Evolutionary conservation across 805 yeast genomes (phyloP).

Genomic region (Kuraishia cidri): DNA sequence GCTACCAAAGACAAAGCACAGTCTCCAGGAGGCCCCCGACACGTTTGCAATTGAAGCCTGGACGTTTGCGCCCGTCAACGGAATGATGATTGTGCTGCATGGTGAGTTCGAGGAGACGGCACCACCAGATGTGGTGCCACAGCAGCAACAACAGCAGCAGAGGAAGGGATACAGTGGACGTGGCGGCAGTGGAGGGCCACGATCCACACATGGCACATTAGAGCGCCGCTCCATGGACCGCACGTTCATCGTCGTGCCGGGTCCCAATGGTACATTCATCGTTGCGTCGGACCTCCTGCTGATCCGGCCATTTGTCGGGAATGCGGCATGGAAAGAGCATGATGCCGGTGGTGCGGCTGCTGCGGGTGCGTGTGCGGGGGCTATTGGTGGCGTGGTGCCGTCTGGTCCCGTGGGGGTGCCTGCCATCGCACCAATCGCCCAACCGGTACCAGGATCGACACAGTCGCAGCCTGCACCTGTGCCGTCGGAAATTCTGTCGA

Average conservation of each 20-base stretch:
- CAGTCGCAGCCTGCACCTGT: conserved; percentile 14
- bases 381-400: too few species aligned
- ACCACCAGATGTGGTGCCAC: conserved; percentile 35
- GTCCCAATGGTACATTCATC: conserved; percentile 59
- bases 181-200: conserved; percentile 3
- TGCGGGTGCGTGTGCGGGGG: too few species aligned
- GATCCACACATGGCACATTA: conserved; percentile 20
- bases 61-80: conserved; percentile 62
- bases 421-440: conserved; percentile 1
- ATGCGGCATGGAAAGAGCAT: conserved; percentile 43
- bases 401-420: conserved; percentile 3
- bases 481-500: conserved; percentile 47
- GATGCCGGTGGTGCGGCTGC: background rate
- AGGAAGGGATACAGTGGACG: too few species aligned
- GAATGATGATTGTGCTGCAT: conserved; percentile 72
- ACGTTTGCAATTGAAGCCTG: conserved; percentile 72
- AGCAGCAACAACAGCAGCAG: too few species aligned
- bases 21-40: conserved; percentile 50
- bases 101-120: conserved; percentile 74
- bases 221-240: conserved; percentile 79
- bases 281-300: conserved; percentile 80
- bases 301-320: conserved; percentile 50
- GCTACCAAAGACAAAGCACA: conserved; percentile 76
- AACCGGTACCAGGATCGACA: conserved; percentile 2
- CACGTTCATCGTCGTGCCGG: conserved; percentile 65